A percentile compares a stretch with the other conserved stretches of the same genome.
These are phyloP conservation scores for Calonectria hongkongensis DNA, from an alignment of 2,329 filamentous ascomycete genomes.

Conservation along the genomic window DNA sequence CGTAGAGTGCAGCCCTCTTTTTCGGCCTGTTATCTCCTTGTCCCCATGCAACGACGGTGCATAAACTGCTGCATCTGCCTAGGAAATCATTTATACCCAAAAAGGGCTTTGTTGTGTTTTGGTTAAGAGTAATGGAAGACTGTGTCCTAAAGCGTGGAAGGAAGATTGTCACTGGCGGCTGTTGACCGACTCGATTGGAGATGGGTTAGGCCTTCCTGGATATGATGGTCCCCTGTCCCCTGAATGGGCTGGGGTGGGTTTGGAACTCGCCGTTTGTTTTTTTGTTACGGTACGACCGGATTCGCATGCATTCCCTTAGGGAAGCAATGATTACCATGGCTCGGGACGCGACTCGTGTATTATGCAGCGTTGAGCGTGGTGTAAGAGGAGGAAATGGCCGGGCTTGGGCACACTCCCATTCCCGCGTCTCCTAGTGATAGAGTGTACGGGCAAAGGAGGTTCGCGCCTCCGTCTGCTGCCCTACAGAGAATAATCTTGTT, in stretches of 20 bases:
- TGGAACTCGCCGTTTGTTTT: constrained; percentile 40
- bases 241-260: constrained; percentile 39
- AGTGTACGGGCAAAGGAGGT: constrained; percentile 62
- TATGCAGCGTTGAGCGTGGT: constrained; percentile 50
- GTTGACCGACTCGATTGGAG: constrained; percentile 39
- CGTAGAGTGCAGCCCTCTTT: constrained; percentile 48
- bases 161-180: constrained; percentile 45
- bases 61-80: constrained; percentile 45
- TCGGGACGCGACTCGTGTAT: constrained; percentile 48
- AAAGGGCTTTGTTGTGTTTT: constrained; percentile 42
- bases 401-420: constrained; percentile 47
- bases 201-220: constrained; percentile 41
- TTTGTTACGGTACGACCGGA: constrained; percentile 43
- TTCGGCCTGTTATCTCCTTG: constrained; percentile 38
- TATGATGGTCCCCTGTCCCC: constrained; percentile 39
- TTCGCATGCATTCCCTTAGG: constrained; percentile 53
- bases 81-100: constrained; percentile 48
- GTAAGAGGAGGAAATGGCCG: constrained; percentile 52
- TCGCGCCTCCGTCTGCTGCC: constrained; percentile 59
- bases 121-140: constrained; percentile 47
- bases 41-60: constrained; percentile 45
- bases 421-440: constrained; percentile 57
- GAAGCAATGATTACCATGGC: constrained; percentile 45
- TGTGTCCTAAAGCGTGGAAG: constrained; percentile 37
- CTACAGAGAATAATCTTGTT: constrained; percentile 58